Base-by-base conservation (phyloP, 768 basidiomycete species). In the Cystofilobasidium bisporidii region DNA sequence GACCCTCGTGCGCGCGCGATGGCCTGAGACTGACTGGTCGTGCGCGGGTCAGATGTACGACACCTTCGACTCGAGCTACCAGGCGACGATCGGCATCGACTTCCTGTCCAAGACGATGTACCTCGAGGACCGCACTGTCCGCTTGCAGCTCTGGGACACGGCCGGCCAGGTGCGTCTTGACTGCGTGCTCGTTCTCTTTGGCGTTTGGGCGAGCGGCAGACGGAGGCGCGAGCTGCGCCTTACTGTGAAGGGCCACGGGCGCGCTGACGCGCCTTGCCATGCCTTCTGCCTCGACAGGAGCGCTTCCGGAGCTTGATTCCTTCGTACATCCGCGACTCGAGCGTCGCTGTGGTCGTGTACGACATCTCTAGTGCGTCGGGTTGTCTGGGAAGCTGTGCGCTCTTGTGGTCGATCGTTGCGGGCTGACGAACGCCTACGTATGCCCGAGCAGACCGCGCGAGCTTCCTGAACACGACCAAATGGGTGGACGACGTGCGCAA, bases 81-180 rank as follows among this genome's bases (percentile, higher is more conserved):
- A 78, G 66, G 77, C 77, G 36, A 78, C 77, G 28, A 78, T 78
- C 64, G 77, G 75, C 67, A 99, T 99, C 78, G 96, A 99, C 80
- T 99, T 99, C 77, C 81, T 99, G 79, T 94, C 91, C 80, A 99
- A 99, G 82, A 98, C 96, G 0, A 94, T 99, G 91, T 99, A 99
- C 78, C 83, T 98, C 66, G 96, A 99, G 76, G 96, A 99, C 80
- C 83, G 96, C 73, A 99, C 96, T 0, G 94, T 99, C 57, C 84
- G 96, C 75, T 79, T 99, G 78, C 96, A 99, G 76, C 80, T 99
- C 20, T 99, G 96, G 96, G 96, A 99, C 77, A 99, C 96, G 64
- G 94, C 94, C 70, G 91, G 90, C 63, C 92, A 92, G 82, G 90
- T 86, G 74, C 73, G 81, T 72, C 33, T 59, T 18, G 22, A 28